Evolutionary conservation across 495 filamentous ascomycete species (phyloP).

Genomic region (Astrothelium subdiscretum): DNA sequence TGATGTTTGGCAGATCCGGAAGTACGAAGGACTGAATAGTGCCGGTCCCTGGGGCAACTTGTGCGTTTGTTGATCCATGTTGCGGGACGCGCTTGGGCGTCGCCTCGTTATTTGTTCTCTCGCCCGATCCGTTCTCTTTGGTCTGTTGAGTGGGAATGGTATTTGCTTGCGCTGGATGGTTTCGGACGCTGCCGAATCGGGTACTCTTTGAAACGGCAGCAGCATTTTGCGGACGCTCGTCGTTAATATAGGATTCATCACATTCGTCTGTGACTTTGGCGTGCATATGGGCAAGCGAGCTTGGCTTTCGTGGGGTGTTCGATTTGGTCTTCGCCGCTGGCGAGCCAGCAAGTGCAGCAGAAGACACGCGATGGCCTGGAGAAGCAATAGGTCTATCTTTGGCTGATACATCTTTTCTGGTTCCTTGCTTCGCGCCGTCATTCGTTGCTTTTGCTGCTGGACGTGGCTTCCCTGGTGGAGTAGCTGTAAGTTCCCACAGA

Average conservation of each 20-base stretch:
- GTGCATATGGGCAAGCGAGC: slow-evolving; percentile 43
- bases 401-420: not conserved
- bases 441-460: slow-evolving; percentile 16
- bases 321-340: not conserved
- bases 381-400: not conserved
- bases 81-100: slow-evolving; percentile 9
- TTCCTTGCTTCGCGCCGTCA: slow-evolving; percentile 4
- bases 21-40: slow-evolving; percentile 52
- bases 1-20: slow-evolving; percentile 57
- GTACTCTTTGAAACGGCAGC: slow-evolving; percentile 40
- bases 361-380: not conserved
- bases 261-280: slow-evolving; percentile 33
- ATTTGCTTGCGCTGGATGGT: slow-evolving; percentile 29
- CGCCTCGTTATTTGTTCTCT: not conserved
- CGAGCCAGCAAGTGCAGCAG: not conserved
- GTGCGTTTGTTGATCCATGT: slow-evolving; percentile 12
- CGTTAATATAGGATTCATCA: slow-evolving; percentile 44
- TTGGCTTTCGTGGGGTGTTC: slow-evolving; percentile 10
- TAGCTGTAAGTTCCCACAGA: slow-evolving; percentile 25
- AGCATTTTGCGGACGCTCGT: slow-evolving; percentile 39
- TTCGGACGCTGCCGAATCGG: slow-evolving; percentile 43
- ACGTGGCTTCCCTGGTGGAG: slow-evolving; percentile 17
- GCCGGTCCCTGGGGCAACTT: slow-evolving; percentile 13
- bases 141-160: slow-evolving; percentile 16
- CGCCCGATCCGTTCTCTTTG: slow-evolving; percentile 4